A percentile compares a stretch with the other conserved stretches of the same genome.
These are phyloP conservation scores for Cladochytrium replicatum DNA, from an alignment of 192 early-diverging fungal species.

Conservation along the genomic window DNA sequence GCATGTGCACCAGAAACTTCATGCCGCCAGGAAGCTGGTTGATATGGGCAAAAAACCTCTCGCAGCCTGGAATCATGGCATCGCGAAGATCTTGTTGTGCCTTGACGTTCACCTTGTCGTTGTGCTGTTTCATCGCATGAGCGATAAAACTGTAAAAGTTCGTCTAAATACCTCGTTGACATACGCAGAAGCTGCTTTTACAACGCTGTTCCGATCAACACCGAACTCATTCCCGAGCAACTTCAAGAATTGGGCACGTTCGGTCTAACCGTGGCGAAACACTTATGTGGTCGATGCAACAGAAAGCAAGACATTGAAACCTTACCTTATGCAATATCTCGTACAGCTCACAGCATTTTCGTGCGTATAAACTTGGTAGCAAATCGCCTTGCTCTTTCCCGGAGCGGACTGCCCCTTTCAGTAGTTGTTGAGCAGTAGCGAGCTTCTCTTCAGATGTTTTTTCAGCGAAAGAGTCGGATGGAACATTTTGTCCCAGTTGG, in stretches of 20 bases:
- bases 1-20: conserved; percentile 69
- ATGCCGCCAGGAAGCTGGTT: conserved; percentile 71
- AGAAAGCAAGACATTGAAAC: no score
- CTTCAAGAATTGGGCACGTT: conserved; percentile 6
- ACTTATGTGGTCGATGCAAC: no score
- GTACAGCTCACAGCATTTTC: conserved; percentile 26
- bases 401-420: conserved; percentile 5
- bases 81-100: conserved; percentile 54
- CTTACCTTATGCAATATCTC: conserved; percentile 13
- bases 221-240: conserved; percentile 20
- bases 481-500: no score
- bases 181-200: conserved; percentile 5
- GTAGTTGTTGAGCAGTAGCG: conserved; percentile 10
- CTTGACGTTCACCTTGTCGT: conserved; percentile 10
- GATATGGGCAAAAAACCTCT: conserved; percentile 66
- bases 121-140: not conserved
- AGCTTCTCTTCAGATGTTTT: no score
- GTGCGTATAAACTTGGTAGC: conserved; percentile 11
- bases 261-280: no score
- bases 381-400: conserved; percentile 23
- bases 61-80: conserved; percentile 55
- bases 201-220: conserved; percentile 4
- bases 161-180: no score
- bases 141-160: not conserved
- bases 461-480: no score